A percentile compares a stretch with the other conserved stretches of the same genome.
Evolutionary conservation across 2,329 filamentous ascomycete species (phyloP).

Genomic region (Aspergillus pseudotamarii): DNA sequence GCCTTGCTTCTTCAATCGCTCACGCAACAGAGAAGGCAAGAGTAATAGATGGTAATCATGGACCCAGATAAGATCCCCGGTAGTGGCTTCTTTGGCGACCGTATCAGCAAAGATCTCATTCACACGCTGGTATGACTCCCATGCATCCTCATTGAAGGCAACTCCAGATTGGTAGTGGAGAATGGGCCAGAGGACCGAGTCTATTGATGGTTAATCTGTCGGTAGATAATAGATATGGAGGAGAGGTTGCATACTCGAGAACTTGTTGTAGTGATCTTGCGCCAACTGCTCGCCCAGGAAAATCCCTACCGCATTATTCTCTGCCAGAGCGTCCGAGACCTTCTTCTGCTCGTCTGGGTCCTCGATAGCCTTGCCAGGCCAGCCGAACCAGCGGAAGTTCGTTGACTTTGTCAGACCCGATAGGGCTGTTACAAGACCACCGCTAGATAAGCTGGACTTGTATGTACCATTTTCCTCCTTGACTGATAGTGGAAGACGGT

Average conservation of each 20-base stretch:
- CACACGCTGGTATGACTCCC: conserved; percentile 85
- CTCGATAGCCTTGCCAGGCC: conserved; percentile 86
- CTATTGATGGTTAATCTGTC: conserved; percentile 44
- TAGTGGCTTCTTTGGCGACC: conserved; percentile 76
- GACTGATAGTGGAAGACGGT: conserved; percentile 89
- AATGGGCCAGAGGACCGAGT: conserved; percentile 94
- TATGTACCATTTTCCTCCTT: conserved; percentile 82
- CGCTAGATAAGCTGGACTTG: conserved; percentile 85
- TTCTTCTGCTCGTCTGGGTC: conserved; percentile 68
- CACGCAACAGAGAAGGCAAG: conserved; percentile 84
- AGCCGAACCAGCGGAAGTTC: conserved; percentile 93
- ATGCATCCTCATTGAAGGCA: conserved; percentile 87
- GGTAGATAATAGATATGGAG: too few species aligned
- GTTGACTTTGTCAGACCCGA: conserved; percentile 86
- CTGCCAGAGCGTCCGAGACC: conserved; percentile 71
- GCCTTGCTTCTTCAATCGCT: conserved; percentile 66
- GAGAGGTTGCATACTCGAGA: conserved; percentile 70
- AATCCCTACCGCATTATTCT: conserved; percentile 81
- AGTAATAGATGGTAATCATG: conserved; percentile 97
- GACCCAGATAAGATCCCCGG: conserved; percentile 90
- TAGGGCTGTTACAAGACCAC: conserved; percentile 85
- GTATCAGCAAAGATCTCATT: conserved; percentile 86
- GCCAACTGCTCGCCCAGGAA: conserved; percentile 86
- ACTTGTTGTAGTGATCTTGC: conserved; percentile 93
- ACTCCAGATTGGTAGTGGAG: conserved; percentile 97